phyloP scores from a whole-genome alignment of 2,329 filamentous ascomycete species.

The Lecanicillium sp. region DNA sequence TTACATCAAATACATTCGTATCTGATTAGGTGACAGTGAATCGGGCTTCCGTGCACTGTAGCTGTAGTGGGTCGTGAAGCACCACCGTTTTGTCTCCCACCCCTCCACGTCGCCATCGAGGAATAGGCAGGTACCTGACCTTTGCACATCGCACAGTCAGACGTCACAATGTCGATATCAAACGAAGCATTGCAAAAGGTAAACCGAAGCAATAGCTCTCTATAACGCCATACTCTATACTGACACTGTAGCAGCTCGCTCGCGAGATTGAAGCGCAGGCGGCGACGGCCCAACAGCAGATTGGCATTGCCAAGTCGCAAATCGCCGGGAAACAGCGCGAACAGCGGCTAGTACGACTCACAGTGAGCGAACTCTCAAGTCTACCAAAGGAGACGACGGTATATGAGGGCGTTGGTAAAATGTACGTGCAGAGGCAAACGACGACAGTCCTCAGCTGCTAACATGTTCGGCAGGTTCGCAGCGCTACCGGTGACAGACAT shows the following conservation, averaged over 20 bases:
- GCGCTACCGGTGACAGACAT: constrained; percentile 65
- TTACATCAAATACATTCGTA: too few species aligned
- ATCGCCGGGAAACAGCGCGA: constrained; percentile 82
- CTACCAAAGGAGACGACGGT: constrained; percentile 70
- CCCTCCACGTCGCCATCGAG: too few species aligned
- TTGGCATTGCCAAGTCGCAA: constrained; percentile 76
- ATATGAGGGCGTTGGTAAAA: constrained; percentile 95
- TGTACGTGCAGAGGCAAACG: constrained; percentile 49
- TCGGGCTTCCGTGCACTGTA: too few species aligned
- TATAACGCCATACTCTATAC: constrained; percentile 9
- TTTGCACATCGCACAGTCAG: neutral
- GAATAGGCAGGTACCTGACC: too few species aligned
- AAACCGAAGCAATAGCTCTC: constrained; percentile 15
- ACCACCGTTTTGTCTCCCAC: too few species aligned
- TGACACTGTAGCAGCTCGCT: constrained; percentile 54
- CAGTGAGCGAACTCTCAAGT: constrained; percentile 71
- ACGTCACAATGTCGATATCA: constrained; percentile 72
- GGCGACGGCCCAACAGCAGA: constrained; percentile 82
- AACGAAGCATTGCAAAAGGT: constrained; percentile 95
- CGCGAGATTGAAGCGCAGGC: constrained; percentile 93
- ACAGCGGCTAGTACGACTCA: constrained; percentile 80
- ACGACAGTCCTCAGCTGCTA: neutral
- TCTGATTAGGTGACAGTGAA: too few species aligned
- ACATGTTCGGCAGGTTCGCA: constrained; percentile 63
- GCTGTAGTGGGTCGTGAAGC: too few species aligned